Evolutionary conservation across 2,329 filamentous ascomycete genomes (phyloP).

Genomic region (Aspergillus ochraceus): DNA sequence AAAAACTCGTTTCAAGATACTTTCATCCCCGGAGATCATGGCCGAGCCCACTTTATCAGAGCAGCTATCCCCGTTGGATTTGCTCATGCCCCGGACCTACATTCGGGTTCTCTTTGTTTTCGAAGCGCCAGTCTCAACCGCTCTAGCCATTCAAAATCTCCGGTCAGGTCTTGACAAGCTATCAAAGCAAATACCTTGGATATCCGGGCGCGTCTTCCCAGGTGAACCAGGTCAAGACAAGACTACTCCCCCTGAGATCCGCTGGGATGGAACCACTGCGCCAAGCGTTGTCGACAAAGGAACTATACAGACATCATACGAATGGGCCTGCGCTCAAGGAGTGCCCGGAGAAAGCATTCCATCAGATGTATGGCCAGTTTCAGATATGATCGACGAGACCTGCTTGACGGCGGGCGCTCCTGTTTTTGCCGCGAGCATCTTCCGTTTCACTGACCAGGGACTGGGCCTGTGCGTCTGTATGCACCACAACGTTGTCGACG

Average conservation of each 20-base stretch:
- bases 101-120: constrained; percentile 10
- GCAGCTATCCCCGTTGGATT: constrained; percentile 6
- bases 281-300: constrained; percentile 6
- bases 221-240: neutral
- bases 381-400: neutral
- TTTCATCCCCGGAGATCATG: too few species aligned
- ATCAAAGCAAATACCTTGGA: constrained; percentile 1
- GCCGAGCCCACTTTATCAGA: neutral
- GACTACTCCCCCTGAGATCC: constrained; percentile 2
- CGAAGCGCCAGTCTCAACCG: neutral
- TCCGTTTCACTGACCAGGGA: constrained; percentile 12
- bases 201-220: neutral
- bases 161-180: constrained; percentile 2
- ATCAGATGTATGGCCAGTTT: constrained; percentile 2
- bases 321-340: neutral
- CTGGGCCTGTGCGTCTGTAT: constrained; percentile 10
- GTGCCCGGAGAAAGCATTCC: constrained; percentile 4
- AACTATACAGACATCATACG: neutral
- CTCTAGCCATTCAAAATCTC: neutral
- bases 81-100: constrained; percentile 10
- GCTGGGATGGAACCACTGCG: neutral
- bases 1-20: too few species aligned
- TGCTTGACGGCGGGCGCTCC: neutral
- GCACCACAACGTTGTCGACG: constrained; percentile 15
- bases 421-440: constrained; percentile 14